Conservation (phyloP, 1,139 yeast genomes). For the Saccharomyces pastorianus region DNA sequence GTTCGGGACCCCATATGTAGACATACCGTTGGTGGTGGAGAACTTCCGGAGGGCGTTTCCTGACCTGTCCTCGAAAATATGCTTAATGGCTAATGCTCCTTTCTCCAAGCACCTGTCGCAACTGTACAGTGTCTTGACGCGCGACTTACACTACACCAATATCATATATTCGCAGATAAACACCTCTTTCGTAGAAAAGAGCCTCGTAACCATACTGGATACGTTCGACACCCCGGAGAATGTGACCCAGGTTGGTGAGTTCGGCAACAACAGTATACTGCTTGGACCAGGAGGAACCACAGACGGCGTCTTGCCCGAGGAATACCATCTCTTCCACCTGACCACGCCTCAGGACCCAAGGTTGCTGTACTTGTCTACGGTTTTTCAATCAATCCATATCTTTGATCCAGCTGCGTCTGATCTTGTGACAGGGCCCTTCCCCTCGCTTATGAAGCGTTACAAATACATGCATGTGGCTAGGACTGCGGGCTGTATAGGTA, state of each 20-base stretch:
- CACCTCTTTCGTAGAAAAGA: conserved; percentile 25
- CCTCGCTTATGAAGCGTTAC: conserved; percentile 75
- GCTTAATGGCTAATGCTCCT: conserved; percentile 65
- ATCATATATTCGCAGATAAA: conserved; percentile 47
- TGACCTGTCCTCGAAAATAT: conserved; percentile 36
- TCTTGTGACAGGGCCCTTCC: conserved; percentile 51
- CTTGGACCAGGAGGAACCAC: conserved; percentile 5
- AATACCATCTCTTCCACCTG: conserved; percentile 58
- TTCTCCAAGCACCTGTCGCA: conserved; percentile 39
- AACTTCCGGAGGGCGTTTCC: conserved; percentile 38
- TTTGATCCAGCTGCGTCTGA: conserved; percentile 37
- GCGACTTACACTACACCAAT: conserved; percentile 35
- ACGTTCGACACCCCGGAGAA: conserved; percentile 26
- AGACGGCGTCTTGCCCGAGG: conserved; percentile 22
- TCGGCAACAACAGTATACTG: conserved; percentile 28
- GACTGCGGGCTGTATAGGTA: conserved; percentile 85
- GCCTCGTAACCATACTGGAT: conserved; percentile 38
- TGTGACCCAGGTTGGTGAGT: conserved; percentile 7
- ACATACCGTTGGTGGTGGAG: conserved; percentile 32
- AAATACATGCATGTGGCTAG: conserved; percentile 81
- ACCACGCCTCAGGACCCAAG: conserved; percentile 73
- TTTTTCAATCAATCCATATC: conserved; percentile 46
- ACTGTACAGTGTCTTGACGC: conserved; percentile 33
- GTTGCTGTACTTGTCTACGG: conserved; percentile 64
- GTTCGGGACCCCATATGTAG: conserved; percentile 57